Conservation (phyloP, 1,139 yeast genomes). For the Torulaspora pretoriensis region DNA sequence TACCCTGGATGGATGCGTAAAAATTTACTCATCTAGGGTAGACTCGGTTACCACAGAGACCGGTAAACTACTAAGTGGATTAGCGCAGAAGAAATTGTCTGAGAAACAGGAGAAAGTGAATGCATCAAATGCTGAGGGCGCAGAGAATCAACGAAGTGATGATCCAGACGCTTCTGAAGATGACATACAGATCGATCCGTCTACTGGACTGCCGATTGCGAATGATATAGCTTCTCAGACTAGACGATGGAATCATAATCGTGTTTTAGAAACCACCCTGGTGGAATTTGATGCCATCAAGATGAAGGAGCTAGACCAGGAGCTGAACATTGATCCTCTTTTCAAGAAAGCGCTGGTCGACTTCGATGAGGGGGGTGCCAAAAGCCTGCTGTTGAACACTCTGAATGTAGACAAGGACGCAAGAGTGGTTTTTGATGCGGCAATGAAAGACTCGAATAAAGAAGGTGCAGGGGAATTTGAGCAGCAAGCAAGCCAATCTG, state of each 20-base stretch:
- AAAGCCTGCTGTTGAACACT: constrained; percentile 71
- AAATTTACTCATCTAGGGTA: constrained; percentile 78
- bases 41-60: constrained; percentile 92
- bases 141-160: constrained; percentile 38
- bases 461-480: constrained; percentile 26
- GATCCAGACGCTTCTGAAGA: constrained; percentile 31
- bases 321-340: constrained; percentile 77
- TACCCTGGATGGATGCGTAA: constrained; percentile 80
- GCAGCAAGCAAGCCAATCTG: constrained; percentile 4
- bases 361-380: constrained; percentile 95
- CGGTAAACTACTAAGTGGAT: constrained; percentile 75
- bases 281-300: constrained; percentile 57
- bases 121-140: constrained; percentile 38
- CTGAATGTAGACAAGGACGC: constrained; percentile 40
- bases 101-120: constrained; percentile 26
- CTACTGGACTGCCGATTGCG: constrained; percentile 34
- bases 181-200: constrained; percentile 35
- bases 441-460: constrained; percentile 29
- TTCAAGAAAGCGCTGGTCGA: constrained; percentile 87
- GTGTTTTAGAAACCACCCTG: constrained; percentile 47
- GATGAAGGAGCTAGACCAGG: constrained; percentile 70
- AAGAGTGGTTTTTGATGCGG: constrained; percentile 42
- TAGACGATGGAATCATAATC: constrained; percentile 37
- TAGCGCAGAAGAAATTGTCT: constrained; percentile 36
- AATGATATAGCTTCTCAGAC: constrained; percentile 36